phyloP scores from a whole-genome alignment of 768 basidiomycete species.

The Megacollybia marginata region DNA sequence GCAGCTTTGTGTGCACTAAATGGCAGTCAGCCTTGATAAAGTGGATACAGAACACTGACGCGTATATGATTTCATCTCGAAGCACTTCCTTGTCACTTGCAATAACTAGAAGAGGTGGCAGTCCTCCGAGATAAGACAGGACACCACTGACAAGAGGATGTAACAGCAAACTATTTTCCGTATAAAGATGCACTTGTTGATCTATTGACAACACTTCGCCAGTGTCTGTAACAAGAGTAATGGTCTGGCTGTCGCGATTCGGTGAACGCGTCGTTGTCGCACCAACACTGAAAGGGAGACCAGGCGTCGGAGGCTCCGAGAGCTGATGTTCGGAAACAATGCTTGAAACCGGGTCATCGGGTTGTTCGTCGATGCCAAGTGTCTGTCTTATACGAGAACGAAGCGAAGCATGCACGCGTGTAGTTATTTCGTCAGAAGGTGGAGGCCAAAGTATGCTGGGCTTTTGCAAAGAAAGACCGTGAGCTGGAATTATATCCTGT shows the following conservation, averaged over 20 bases:
- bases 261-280: conserved; percentile 32
- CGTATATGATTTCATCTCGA: conserved; percentile 86
- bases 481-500: conserved; percentile 75
- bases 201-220: conserved; percentile 50
- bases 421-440: conserved; percentile 58
- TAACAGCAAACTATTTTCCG: conserved; percentile 65
- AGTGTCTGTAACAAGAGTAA: conserved; percentile 34
- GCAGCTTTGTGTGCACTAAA: conserved; percentile 86
- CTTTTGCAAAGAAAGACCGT: conserved; percentile 71
- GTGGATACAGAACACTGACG: conserved; percentile 36
- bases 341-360: conserved; percentile 15
- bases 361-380: conserved; percentile 27
- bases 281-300: conserved; percentile 39
- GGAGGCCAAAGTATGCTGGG: conserved; percentile 77
- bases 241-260: conserved; percentile 31
- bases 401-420: conserved; percentile 47
- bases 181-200: conserved; percentile 81
- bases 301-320: conserved; percentile 13
- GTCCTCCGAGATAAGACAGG: conserved; percentile 77
- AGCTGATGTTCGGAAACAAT: conserved; percentile 3
- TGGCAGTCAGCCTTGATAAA: background rate
- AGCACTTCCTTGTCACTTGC: conserved; percentile 88
- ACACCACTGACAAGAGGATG: conserved; percentile 85
- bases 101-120: conserved; percentile 82
- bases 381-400: conserved; percentile 55